A percentile compares a stretch with the other conserved stretches of the same genome.
phyloP scores from a whole-genome alignment of 495 filamentous ascomycete genomes.

The Penicillium steckii region DNA sequence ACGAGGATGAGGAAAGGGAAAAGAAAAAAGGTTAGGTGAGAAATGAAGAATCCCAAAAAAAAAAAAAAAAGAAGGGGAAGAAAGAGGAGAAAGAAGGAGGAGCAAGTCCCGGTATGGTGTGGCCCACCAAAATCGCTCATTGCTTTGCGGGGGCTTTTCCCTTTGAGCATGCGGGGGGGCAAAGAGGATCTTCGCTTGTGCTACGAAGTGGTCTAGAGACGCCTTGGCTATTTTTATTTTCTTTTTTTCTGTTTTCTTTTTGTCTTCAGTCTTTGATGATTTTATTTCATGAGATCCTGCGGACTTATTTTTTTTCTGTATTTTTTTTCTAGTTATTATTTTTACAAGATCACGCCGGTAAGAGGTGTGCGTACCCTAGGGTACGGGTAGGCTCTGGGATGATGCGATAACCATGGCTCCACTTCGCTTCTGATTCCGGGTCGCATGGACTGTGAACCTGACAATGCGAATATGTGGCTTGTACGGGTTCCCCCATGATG shows the following conservation, averaged over 20 bases:
- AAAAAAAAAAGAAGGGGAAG: constrained; percentile 20
- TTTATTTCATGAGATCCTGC: no score
- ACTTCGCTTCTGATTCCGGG: constrained; percentile 19
- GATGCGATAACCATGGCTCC: constrained; percentile 29
- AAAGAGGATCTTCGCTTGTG: constrained; percentile 19
- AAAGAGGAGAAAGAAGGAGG: constrained; percentile 22
- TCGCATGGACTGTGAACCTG: constrained; percentile 10
- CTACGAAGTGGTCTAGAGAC: constrained; percentile 7
- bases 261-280: background rate
- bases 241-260: background rate
- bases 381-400: no score
- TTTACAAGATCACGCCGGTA: no score
- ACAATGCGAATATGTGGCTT: background rate
- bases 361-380: no score
- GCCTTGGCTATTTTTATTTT: background rate
- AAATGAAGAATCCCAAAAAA: constrained; percentile 14
- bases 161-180: constrained; percentile 35
- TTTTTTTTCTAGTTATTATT: background rate
- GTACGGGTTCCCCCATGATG: background rate
- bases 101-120: constrained; percentile 26
- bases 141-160: constrained; percentile 32
- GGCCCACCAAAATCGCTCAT: constrained; percentile 34
- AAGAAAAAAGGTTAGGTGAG: constrained; percentile 9
- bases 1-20: constrained; percentile 12
- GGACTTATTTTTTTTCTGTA: background rate